Evolutionary conservation across 352 stramenopile species (phyloP).

Genomic region (Globisporangium polare): DNA sequence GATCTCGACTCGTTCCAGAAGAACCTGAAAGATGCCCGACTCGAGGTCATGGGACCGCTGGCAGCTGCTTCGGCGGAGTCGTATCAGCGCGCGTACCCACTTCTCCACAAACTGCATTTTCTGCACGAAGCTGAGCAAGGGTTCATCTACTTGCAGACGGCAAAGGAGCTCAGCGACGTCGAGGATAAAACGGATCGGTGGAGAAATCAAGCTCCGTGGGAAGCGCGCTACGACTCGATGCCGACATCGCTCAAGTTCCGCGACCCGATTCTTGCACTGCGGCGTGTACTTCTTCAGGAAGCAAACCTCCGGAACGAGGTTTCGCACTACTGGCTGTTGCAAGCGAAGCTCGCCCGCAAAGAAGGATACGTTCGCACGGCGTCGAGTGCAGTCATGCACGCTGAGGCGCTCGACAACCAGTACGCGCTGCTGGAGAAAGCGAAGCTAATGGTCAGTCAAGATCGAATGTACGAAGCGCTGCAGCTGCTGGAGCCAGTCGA

Average conservation of each 20-base stretch:
- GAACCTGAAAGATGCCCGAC: slow-evolving; percentile 56
- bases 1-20: slow-evolving; percentile 51
- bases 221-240: slow-evolving; percentile 64
- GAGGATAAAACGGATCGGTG: slow-evolving; percentile 38
- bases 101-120: slow-evolving; percentile 76
- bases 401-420: slow-evolving; percentile 67
- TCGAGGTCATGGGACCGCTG: slow-evolving; percentile 70
- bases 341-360: slow-evolving; percentile 81
- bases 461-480: slow-evolving; percentile 82
- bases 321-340: slow-evolving; percentile 79
- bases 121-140: slow-evolving; percentile 73
- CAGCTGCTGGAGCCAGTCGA: slow-evolving; percentile 80
- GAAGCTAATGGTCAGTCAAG: slow-evolving; percentile 77
- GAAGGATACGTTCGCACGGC: slow-evolving; percentile 80
- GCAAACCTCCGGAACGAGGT: slow-evolving; percentile 58
- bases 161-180: slow-evolving; percentile 18
- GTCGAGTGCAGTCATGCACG: slow-evolving; percentile 83
- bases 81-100: slow-evolving; percentile 71
- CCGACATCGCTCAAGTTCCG: slow-evolving; percentile 78
- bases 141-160: slow-evolving; percentile 49
- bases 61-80: slow-evolving; percentile 68
- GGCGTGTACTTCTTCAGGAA: slow-evolving; percentile 71
- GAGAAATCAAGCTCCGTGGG: slow-evolving; percentile 63
- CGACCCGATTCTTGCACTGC: slow-evolving; percentile 79
- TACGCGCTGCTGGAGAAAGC: slow-evolving; percentile 76